Evolutionary conservation across 169 alveolate genomes (phyloP).

Genomic region (Eimeria falciformis): DNA sequence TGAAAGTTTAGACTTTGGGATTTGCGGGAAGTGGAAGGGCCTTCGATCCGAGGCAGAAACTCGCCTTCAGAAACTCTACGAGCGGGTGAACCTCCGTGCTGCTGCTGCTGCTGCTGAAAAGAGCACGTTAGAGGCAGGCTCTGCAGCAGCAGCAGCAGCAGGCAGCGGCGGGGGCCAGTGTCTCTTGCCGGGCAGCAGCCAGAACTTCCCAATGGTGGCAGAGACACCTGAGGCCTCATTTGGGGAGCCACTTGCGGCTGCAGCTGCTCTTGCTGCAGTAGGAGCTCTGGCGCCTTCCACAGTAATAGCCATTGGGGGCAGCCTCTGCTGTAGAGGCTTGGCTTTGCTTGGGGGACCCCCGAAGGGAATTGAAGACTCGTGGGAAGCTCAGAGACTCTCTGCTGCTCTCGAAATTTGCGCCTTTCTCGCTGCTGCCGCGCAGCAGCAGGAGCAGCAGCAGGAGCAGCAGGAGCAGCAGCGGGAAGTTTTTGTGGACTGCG

Average conservation of each 20-base stretch:
- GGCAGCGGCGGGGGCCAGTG: too few relatives aligned
- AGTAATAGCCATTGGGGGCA: background rate
- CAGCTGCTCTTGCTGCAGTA: background rate
- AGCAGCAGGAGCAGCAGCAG: constrained; percentile 5
- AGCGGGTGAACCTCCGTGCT: background rate
- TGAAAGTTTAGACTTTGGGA: too few relatives aligned
- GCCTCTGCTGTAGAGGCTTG: background rate
- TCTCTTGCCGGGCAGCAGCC: too few relatives aligned
- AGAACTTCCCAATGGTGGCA: too few relatives aligned
- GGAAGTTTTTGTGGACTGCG: background rate
- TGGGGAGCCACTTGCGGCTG: too few relatives aligned
- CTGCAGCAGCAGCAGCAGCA: too few relatives aligned
- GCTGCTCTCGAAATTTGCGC: background rate
- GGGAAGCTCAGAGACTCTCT: background rate
- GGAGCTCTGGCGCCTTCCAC: background rate
- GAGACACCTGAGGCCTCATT: too few relatives aligned
- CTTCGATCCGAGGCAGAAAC: background rate
- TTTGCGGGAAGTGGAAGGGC: too few relatives aligned
- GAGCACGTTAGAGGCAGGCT: too few relatives aligned
- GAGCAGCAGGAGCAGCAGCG: too few relatives aligned
- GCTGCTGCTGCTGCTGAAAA: background rate
- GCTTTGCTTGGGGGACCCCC: background rate
- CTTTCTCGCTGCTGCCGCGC: background rate
- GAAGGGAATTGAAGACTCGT: too few relatives aligned
- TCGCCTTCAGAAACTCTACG: background rate